Base-by-base conservation (phyloP, 1,139 yeast species). In the Lodderomyces orthopsilosis region DNA sequence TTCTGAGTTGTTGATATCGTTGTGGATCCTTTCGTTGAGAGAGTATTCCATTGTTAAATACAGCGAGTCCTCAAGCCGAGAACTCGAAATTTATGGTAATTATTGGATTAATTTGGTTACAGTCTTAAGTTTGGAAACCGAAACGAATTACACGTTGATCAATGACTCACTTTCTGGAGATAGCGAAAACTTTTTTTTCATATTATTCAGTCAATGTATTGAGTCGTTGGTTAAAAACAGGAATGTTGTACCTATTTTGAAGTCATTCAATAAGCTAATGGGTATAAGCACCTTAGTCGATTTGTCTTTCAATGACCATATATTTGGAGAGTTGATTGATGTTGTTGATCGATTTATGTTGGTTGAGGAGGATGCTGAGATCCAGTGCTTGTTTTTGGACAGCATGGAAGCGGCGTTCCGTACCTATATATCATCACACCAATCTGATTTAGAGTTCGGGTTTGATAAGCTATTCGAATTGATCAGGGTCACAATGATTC, bases 401-500 rank as follows among this genome's bases (percentile, higher is more conserved):
- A 80, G 83, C 33, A 76, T 86, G 1, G 68, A 75, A 35, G 71
- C 74, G 6, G 59, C 70, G 47, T 88, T 63, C 48, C 59, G 58
- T 13, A 65, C 70, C 2, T 67, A 52, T 50, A 45, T 60, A 30
- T 46, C 49, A 5, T 50, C 53, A 4, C 58, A 59, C 41, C 33
- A 46, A 9, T 67, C 68, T 33, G 67, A 70, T 35, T 63, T 81
- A 21, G 75, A 76, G 17, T 75, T 74, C 27, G 79, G 81, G 39
- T 84, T 86, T 45, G 95, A 87, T 53, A 89, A 87, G 55, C 66
- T 88, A 41, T 88, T 90, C 58, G 97, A 91, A 57, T 69, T 91
- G 30, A 66, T 89, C 37, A 73, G 96, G 51, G 74, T 90, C n/a
- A 78, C 79, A 15, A 74, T 86, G 72, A 69, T 84, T 23, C 84